Evolutionary conservation across 192 early-diverging fungal genomes (phyloP).

Genomic region (Coemansia sp.): DNA sequence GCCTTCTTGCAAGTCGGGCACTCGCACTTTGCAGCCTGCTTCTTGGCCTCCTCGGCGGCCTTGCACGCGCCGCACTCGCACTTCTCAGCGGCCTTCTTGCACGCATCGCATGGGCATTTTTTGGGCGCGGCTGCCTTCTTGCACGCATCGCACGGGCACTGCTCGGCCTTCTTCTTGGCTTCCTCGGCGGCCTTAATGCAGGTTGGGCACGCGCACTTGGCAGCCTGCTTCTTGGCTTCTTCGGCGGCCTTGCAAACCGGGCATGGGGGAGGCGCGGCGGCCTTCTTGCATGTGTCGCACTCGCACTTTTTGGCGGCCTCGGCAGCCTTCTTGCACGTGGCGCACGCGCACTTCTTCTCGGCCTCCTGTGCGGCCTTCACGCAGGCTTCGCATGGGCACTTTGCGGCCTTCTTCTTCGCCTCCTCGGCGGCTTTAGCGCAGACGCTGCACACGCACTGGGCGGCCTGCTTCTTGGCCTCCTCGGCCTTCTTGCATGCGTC

Average conservation of each 20-base stretch:
- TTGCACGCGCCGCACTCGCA: slow-evolving; percentile 35
- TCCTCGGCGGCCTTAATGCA: slow-evolving; percentile 38
- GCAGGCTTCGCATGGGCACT: slow-evolving; percentile 3
- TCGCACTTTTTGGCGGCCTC: slow-evolving; percentile 18
- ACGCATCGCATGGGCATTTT: slow-evolving; percentile 27
- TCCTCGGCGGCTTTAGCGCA: slow-evolving; percentile 25
- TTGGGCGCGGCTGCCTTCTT: slow-evolving; percentile 26
- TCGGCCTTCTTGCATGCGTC: slow-evolving; percentile 28
- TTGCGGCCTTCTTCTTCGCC: slow-evolving; percentile 9
- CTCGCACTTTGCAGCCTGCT: slow-evolving; percentile 24
- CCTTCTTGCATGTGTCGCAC: slow-evolving; percentile 22
- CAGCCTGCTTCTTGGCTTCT: slow-evolving; percentile 30
- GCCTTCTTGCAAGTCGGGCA: slow-evolving; percentile 34
- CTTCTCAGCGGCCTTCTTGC: slow-evolving; percentile 34
- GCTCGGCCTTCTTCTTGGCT: slow-evolving; percentile 34
- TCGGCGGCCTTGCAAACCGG: slow-evolving; percentile 32
- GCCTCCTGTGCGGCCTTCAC: slow-evolving; percentile 14
- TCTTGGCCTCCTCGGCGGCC: slow-evolving; percentile 28
- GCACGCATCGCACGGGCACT: slow-evolving; percentile 30
- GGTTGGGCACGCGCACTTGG: slow-evolving; percentile 25
- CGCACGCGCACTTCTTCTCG: slow-evolving; percentile 18
- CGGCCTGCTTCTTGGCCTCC: slow-evolving; percentile 28
- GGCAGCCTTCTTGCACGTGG: slow-evolving; percentile 16
- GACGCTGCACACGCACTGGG: slow-evolving; percentile 22
- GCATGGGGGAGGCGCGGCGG: slow-evolving; percentile 15